Evolutionary conservation across 768 basidiomycete genomes (phyloP), one percentile per base, ranked within the genome.

Genomic region (Termitomyces sp.): DNA sequence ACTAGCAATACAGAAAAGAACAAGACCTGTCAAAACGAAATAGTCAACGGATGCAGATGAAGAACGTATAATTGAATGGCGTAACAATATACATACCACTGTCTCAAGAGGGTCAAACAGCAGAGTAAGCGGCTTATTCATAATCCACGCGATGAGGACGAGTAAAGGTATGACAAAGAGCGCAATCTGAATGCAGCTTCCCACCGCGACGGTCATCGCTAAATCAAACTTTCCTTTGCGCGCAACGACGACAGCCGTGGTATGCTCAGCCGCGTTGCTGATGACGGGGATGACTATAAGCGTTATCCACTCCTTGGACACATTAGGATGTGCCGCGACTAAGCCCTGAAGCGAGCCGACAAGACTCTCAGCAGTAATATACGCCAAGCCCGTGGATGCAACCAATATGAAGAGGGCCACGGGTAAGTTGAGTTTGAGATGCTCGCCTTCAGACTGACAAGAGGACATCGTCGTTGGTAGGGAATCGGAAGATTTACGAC

Each of bases 231-330:
- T 76, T 14, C 73, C 74, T 54, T 75, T 75, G 35, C 70, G 68
- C 6, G 76, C 75, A 8, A 77, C 73, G 20, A 77, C 70, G 33
- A 77, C 75, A 16, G 75, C 75, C 4, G 76, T 76, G 43, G 73
- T 67, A 53, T 75, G 74, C 61, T 76, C 75, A 9, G 76, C 75
- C 18, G 76, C 75, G 48, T 76, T 76, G 47, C 73, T 71, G 54
- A 76, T 73, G 28, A 77, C 63, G 7, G 75, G 76, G 38, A 79
- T 75, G 61, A 79, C 67, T 58, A 79, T 77, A 14, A 77, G 69
- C 1, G 76, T 77, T 58, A 78, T 71, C 72, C 75, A 77, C 55
- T 78, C 75, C 60, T 77, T 76, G 32, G 75, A 76, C 18, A 79
- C 65, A 47, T 57, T 67, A 9, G 73, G 73, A 54, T 76, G 69